Evolutionary conservation across 2,329 filamentous ascomycete species (phyloP).

Genomic region (Paracoccidioides lutzii): DNA sequence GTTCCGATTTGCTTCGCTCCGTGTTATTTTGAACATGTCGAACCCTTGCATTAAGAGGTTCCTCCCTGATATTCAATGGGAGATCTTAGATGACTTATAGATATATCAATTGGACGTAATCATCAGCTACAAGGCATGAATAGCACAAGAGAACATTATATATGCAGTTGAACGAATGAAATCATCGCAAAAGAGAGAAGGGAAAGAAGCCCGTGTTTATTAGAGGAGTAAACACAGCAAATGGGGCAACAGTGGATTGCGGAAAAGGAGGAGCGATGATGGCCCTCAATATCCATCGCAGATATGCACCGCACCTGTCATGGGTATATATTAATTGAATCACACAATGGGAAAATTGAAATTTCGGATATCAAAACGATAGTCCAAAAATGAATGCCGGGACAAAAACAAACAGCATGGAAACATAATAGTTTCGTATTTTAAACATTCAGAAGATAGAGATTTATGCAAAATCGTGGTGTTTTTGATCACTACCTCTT

Average conservation of each 20-base stretch:
- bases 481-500: background rate
- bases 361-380: background rate
- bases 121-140: background rate
- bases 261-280: background rate
- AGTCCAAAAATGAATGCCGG: too few species aligned
- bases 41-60: background rate
- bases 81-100: background rate
- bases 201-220: background rate
- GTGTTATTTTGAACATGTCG: background rate
- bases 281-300: background rate
- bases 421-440: background rate
- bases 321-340: background rate
- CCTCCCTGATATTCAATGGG: background rate
- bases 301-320: background rate
- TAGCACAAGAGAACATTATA: background rate
- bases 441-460: background rate
- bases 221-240: background rate
- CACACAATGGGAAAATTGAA: too few species aligned
- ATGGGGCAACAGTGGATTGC: background rate
- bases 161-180: background rate
- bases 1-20: conserved; percentile 9
- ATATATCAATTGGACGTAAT: background rate
- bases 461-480: background rate
- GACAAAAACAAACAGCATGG: background rate
- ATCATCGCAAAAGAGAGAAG: background rate